Evolutionary conservation across 1,284 basidiomycete species (phyloP), one percentile per base, ranked within the genome.

Genomic region (Microstroma glucosiphilum): DNA sequence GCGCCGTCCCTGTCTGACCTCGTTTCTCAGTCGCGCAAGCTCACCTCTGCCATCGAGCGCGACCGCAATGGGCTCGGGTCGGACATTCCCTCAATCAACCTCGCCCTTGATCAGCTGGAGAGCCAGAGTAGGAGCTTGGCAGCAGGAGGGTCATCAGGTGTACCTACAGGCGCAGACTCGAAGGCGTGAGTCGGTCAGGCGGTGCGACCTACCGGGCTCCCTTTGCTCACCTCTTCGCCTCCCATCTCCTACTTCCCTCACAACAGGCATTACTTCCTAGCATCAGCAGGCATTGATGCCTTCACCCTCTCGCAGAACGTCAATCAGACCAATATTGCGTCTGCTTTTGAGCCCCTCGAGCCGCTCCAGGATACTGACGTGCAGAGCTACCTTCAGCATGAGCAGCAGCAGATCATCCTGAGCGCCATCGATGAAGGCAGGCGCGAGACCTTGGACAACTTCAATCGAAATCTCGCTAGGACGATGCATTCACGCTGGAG

Each of bases 341-440:
- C 87, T n/a, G 91, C 90, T 0, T 94, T 94, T 78, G 87, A 90
- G 41, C 90, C 91, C 0, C 82, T 93, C 13, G 89, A 92, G 73
- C 88, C 91, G 7, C 84, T 94, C 26, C 88, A 89, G 78, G 91
- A 94, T 81, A 93, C 90, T 0, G 91, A 94, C 76, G 88, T 94
- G 54, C 86, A 88, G 58, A 41, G 89, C 90, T 93, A 89, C 79
- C 84, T 94, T 40, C 88, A 90, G 21, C 89, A 92, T 80, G 89
- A 90, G 6, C 91, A 94, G 75, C 92, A 96, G 80, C 92, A 94
- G 79, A 91, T 90, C 67, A 86, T 96, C 62, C 90, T 96, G 65
- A 89, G 90, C 3, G 90, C 91, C 1, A 93, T 96, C 63, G 92
- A 96, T 78, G 90, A 94, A 75, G 89, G 89, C 4, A 83, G 91